Evolutionary conservation across 371 early-diverging fungal genomes (phyloP).

Genomic region (Haplosporangium sp.): DNA sequence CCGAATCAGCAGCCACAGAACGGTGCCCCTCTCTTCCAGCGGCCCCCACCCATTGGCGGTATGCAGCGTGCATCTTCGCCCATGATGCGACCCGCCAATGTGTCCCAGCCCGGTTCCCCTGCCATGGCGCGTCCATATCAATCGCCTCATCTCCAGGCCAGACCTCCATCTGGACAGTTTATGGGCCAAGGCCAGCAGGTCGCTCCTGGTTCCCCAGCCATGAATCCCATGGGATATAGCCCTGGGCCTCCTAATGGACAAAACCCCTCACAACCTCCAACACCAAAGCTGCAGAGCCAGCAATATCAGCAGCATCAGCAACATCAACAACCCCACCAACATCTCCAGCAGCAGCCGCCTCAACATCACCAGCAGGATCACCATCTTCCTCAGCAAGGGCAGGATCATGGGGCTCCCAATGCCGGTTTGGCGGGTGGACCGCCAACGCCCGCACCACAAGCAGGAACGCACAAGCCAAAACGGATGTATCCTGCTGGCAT

Average conservation of each 20-base stretch:
- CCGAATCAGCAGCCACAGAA: conserved; percentile 17
- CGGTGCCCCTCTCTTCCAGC: conserved; percentile 16
- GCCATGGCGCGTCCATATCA: conserved; percentile 44
- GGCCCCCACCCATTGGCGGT: conserved; percentile 37
- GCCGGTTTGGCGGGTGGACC: conserved; percentile 25
- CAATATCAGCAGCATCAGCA: conserved; percentile 29
- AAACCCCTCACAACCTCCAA: conserved; percentile 45
- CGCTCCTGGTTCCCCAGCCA: conserved; percentile 37
- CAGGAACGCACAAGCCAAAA: conserved; percentile 55
- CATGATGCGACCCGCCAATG: conserved; percentile 47
- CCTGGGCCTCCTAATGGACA: conserved; percentile 46
- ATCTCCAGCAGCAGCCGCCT: conserved; percentile 3
- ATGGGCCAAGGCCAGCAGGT: conserved; percentile 29
- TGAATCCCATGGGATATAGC: conserved; percentile 41
- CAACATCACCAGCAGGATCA: conserved; percentile 19
- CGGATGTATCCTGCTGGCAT: conserved; percentile 68
- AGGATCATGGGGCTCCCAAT: conserved; percentile 17
- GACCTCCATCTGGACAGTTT: conserved; percentile 38
- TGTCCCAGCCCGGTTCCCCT: conserved; percentile 46
- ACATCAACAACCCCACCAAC: conserved; percentile 17
- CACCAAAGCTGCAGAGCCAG: conserved; percentile 33
- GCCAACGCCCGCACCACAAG: conserved; percentile 33
- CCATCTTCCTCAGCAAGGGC: conserved; percentile 14
- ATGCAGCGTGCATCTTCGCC: conserved; percentile 45
- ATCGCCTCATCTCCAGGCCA: conserved; percentile 43